Evolutionary conservation across 176 grass and related monocot genomes (phyloP).

Genomic region (Poa pratensis): DNA sequence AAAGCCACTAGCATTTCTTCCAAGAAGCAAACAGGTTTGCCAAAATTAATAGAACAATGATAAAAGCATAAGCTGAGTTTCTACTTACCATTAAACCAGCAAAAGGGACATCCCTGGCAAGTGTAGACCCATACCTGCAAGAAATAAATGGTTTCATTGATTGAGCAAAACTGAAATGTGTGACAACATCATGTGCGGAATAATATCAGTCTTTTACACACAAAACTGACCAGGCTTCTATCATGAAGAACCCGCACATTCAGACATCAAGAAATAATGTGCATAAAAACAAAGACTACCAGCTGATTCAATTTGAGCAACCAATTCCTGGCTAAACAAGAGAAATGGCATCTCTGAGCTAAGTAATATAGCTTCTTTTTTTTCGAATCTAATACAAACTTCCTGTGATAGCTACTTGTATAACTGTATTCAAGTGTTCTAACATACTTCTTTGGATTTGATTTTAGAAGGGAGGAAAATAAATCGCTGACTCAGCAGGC

Average conservation of each 20-base stretch:
- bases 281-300: constrained; percentile 22
- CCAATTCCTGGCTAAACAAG: neutral
- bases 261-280: neutral
- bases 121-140: constrained; percentile 89
- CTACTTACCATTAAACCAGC: constrained; percentile 87
- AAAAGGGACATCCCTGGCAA: constrained; percentile 99
- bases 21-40: neutral
- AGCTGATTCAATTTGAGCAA: neutral
- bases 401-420: neutral
- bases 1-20: neutral
- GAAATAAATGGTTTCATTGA: constrained; percentile 26
- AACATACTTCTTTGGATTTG: neutral
- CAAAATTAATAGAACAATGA: constrained; percentile 35
- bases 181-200: constrained; percentile 14
- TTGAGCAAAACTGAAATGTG: constrained; percentile 37
- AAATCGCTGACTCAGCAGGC: neutral
- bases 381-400: neutral
- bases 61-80: constrained; percentile 26
- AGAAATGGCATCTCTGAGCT: neutral
- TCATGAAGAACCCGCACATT: neutral
- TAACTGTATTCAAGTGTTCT: neutral
- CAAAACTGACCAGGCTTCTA: constrained; percentile 1
- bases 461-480: neutral
- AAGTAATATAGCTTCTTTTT: neutral
- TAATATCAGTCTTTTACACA: constrained; percentile 17